phyloP scores from a whole-genome alignment of 106 monocot species.

The Amphibolis antarctica region DNA sequence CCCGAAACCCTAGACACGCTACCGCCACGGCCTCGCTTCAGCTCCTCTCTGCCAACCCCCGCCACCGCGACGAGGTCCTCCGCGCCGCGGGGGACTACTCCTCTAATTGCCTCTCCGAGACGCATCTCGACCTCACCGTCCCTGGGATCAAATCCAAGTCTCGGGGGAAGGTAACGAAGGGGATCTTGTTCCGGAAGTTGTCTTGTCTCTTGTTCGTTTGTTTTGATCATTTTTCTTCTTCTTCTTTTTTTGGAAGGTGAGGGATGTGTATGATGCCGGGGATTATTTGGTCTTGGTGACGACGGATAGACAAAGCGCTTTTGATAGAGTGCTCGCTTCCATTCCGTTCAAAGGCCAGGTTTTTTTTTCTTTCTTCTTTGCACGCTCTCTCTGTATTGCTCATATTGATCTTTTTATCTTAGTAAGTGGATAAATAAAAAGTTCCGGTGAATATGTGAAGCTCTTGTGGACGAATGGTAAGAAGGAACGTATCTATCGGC shows the following conservation, averaged over 20 bases:
- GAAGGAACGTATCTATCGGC: too few relatives aligned
- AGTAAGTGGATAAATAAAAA: neutral
- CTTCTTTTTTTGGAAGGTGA: constrained; percentile 40
- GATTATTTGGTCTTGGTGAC: constrained; percentile 80
- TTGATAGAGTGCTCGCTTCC: constrained; percentile 86
- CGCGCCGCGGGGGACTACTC: constrained; percentile 25
- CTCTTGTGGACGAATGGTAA: too few relatives aligned
- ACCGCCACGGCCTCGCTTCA: neutral
- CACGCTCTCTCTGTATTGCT: neutral
- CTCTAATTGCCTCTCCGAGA: constrained; percentile 74
- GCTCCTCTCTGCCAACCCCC: constrained; percentile 22
- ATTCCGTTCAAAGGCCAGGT: constrained; percentile 99
- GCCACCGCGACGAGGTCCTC: constrained; percentile 50
- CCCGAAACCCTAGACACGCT: neutral
- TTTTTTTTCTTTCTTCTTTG: neutral
- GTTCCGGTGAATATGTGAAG: too few relatives aligned
- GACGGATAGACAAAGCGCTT: constrained; percentile 90
- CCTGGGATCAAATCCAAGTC: constrained; percentile 40
- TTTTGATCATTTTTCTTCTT: neutral
- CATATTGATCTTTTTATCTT: neutral
- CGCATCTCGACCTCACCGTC: constrained; percentile 57
- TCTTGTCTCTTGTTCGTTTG: neutral
- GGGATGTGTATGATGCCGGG: constrained; percentile 76
- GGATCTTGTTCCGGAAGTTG: too few relatives aligned
- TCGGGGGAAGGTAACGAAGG: constrained; percentile 56